These are phyloP conservation scores for Phytopythium oedochilum DNA, from an alignment of 352 stramenopile species.

Conservation along the genomic window DNA sequence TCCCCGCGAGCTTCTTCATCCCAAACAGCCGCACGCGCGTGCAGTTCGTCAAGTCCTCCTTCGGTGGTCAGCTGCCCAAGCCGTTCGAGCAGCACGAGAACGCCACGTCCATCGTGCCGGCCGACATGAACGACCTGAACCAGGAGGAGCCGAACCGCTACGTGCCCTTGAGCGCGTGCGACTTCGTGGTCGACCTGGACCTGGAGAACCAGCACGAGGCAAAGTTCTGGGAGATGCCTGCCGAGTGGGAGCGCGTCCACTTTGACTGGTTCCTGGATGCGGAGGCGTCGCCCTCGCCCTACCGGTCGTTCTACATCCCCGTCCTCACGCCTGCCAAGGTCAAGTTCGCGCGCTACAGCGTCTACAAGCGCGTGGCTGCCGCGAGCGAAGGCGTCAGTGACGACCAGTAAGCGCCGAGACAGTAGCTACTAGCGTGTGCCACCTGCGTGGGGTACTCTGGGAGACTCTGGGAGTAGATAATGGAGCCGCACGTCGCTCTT, in stretches of 20 bases:
- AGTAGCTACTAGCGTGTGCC: neutral
- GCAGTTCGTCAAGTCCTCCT: slow-evolving; percentile 91
- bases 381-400: neutral
- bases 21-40: slow-evolving; percentile 74
- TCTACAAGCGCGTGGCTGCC: slow-evolving; percentile 51
- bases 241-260: slow-evolving; percentile 50
- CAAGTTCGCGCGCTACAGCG: slow-evolving; percentile 47
- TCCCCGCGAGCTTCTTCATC: slow-evolving; percentile 96
- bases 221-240: slow-evolving; percentile 54
- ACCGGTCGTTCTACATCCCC: slow-evolving; percentile 76
- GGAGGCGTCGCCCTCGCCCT: slow-evolving; percentile 55
- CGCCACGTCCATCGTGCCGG: slow-evolving; percentile 55
- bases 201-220: slow-evolving; percentile 54
- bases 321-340: slow-evolving; percentile 51
- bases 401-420: neutral
- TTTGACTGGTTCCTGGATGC: slow-evolving; percentile 55
- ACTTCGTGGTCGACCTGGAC: slow-evolving; percentile 89
- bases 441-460: too few relatives aligned
- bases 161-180: slow-evolving; percentile 65
- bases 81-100: slow-evolving; percentile 76
- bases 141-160: slow-evolving; percentile 89
- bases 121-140: slow-evolving; percentile 94
- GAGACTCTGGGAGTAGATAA: too few relatives aligned
- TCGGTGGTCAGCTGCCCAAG: slow-evolving; percentile 93
- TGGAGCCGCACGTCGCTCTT: too few relatives aligned